These are phyloP conservation scores for Heterobasidion occidentale DNA, from an alignment of 1,284 basidiomycete genomes.

Conservation along the genomic window DNA sequence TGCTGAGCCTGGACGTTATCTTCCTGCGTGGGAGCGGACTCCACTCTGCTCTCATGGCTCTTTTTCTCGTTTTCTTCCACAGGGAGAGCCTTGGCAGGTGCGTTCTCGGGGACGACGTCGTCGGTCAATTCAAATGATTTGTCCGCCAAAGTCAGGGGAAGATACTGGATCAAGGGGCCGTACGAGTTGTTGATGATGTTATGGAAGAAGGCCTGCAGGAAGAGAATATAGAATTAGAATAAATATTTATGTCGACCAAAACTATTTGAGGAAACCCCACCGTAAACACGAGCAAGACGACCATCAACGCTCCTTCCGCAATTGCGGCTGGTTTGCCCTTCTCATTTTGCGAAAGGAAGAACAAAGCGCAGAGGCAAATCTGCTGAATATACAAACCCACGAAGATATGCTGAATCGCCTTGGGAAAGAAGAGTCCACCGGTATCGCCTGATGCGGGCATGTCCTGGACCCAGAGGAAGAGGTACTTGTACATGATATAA, in stretches of 20 bases:
- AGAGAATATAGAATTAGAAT: not conserved
- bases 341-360: slow-evolving; percentile 72
- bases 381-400: slow-evolving; percentile 88
- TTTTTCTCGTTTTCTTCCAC: not conserved
- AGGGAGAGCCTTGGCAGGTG: not conserved
- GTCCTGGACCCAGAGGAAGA: slow-evolving; percentile 78
- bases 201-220: slow-evolving; percentile 55
- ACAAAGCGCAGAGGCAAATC: slow-evolving; percentile 77
- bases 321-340: slow-evolving; percentile 47
- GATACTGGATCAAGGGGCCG: slow-evolving; percentile 50
- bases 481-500: slow-evolving; percentile 85
- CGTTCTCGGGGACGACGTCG: not conserved
- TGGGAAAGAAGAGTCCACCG: slow-evolving; percentile 93
- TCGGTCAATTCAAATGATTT: slow-evolving; percentile 4
- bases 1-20: not conserved
- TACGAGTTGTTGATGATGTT: slow-evolving; percentile 63
- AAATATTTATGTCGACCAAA: slow-evolving; percentile 7
- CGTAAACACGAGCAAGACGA: slow-evolving; percentile 77
- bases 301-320: slow-evolving; percentile 74
- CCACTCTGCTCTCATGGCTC: not conserved
- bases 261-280: slow-evolving; percentile 32
- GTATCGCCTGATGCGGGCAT: slow-evolving; percentile 75
- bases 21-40: not conserved
- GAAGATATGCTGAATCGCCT: slow-evolving; percentile 88
- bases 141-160: slow-evolving; percentile 69